Evolutionary conservation across 495 filamentous ascomycete genomes (phyloP), one percentile per base, ranked within the genome.

Genomic region (Aspergillus taichungensis): DNA sequence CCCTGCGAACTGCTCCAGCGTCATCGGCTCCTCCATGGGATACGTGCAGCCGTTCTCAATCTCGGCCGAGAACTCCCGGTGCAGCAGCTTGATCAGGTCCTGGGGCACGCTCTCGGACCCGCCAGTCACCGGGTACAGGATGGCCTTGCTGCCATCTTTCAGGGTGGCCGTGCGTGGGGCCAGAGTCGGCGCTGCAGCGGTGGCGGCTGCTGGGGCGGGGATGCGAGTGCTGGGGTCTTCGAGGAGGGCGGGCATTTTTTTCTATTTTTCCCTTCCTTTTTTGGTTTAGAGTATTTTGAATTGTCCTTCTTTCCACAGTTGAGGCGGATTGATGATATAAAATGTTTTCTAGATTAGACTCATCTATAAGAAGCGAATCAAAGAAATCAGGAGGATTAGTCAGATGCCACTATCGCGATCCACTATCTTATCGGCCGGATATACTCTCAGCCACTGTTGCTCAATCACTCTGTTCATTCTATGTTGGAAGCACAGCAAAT

Each of bases 21-120:
- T 58, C 75, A 96, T 77, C 8, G 79, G 68, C 40, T 85, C 75
- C 45, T 87, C 79, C 82, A 96, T 90, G 30, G 92, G 92, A 66
- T 95, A 98, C 4, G 92, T 95, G 49, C 90, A 83, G 31, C 92
- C 92, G 54, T 82, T 81, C 59, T 87, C 81, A 46, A 98, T 94
- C 64, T 98, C 92, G 51, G 81, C 82, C 57, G 83, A 88, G 62
- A 97, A 77, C 61, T 94, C 85, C 41, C 83, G 77, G 52, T 77
- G 79, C 30, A 98, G 80, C 60, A 88, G 89, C 9, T 66, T 64
- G 13, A 95, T 34, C 1, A 72, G 57, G 0, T 53, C 54, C 5
- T 33, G 9, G 0, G 67, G 76, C 8, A 97, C 65, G 5, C 76
- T 78, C 6, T 70, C 50, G 1, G 89, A 80, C 0, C 94, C 82